Evolutionary conservation across 371 early-diverging fungal genomes (phyloP).

Genomic region (Mortierella sp.): DNA sequence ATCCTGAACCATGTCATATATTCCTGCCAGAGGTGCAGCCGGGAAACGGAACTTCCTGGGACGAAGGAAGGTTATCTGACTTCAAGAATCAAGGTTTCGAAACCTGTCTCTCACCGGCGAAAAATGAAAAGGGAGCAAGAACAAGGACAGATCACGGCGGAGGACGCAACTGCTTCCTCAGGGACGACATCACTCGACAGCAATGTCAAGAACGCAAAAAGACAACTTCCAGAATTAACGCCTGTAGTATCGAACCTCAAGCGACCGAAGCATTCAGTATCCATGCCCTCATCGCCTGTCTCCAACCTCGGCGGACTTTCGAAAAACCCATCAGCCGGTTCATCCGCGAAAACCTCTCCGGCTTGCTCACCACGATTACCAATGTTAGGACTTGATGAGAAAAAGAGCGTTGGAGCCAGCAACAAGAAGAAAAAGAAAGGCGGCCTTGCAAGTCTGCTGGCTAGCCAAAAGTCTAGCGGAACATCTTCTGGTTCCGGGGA

Average conservation of each 20-base stretch:
- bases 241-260: background rate
- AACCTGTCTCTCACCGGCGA: constrained; percentile 16
- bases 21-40: constrained; percentile 33
- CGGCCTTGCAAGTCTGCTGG: constrained; percentile 27
- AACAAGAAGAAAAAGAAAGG: constrained; percentile 48
- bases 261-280: constrained; percentile 9
- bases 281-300: constrained; percentile 26
- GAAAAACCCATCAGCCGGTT: background rate
- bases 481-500: constrained; percentile 10
- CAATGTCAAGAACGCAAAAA: background rate
- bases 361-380: constrained; percentile 26
- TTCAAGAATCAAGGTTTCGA: constrained; percentile 19
- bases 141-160: background rate
- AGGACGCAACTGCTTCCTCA: background rate
- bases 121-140: constrained; percentile 8
- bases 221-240: background rate
- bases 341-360: constrained; percentile 22
- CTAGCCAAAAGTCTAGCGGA: constrained; percentile 34
- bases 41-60: constrained; percentile 41
- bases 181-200: background rate
- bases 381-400: background rate
- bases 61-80: constrained; percentile 28
- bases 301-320: constrained; percentile 14
- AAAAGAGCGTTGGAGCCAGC: background rate
- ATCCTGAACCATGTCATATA: constrained; percentile 37